Conservation (phyloP, 169 alveolate species). For the Eimeria falciformis region DNA sequence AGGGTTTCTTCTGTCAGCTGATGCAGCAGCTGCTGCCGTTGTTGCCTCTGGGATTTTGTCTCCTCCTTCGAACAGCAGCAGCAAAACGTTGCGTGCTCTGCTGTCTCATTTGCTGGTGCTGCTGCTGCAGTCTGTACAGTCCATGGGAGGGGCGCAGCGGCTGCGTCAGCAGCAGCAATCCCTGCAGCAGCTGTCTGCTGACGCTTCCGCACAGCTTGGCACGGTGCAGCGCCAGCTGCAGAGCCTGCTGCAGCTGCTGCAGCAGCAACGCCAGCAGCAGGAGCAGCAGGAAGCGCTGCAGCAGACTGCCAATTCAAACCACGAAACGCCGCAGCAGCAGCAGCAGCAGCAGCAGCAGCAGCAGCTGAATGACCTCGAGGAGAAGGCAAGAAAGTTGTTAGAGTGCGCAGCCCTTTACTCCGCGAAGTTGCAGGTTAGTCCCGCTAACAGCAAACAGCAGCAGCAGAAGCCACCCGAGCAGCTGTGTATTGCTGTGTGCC, state of each 20-base stretch:
- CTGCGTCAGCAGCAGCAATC: slow-evolving; percentile 60
- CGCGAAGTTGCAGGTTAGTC: slow-evolving; percentile 21
- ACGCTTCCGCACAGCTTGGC: slow-evolving; percentile 27
- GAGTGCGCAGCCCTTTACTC: slow-evolving; percentile 49
- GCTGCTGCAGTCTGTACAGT: slow-evolving; percentile 61
- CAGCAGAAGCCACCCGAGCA: no score
- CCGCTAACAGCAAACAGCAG: neutral
- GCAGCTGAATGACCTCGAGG: slow-evolving; percentile 13
- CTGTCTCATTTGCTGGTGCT: slow-evolving; percentile 25
- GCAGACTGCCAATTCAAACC: neutral
- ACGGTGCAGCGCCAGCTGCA: slow-evolving; percentile 56
- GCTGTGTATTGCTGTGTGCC: neutral
- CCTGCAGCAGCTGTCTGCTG: slow-evolving; percentile 20
- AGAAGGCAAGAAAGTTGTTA: neutral
- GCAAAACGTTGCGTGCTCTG: no score
- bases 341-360: neutral
- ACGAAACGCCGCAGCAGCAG: neutral
- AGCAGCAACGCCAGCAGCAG: slow-evolving; percentile 57
- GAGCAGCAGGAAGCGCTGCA: neutral
- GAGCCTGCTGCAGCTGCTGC: slow-evolving; percentile 34
- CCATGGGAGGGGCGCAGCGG: slow-evolving; percentile 57
- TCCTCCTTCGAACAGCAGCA: no score
- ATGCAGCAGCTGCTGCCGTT: slow-evolving; percentile 1
- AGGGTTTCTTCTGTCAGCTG: no score
- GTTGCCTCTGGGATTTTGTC: neutral